Evolutionary conservation across 2,329 filamentous ascomycete genomes (phyloP).

Genomic region (Colletotrichum melonis): DNA sequence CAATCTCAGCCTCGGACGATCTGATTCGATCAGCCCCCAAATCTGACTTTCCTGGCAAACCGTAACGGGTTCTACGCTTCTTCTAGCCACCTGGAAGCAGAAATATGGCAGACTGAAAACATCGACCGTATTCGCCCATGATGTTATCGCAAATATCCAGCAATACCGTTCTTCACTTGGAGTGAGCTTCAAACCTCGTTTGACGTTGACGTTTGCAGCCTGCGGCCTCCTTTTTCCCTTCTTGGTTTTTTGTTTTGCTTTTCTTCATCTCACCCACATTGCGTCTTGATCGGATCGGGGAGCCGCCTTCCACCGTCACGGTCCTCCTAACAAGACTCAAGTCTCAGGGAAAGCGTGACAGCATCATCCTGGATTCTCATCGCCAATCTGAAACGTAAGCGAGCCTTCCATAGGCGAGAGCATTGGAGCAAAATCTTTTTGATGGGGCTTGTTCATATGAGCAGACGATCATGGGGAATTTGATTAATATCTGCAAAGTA

Average conservation of each 20-base stretch:
- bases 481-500: slow-evolving; percentile 28
- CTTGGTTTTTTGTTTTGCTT: background rate
- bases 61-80: background rate
- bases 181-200: slow-evolving; percentile 9
- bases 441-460: slow-evolving; percentile 27
- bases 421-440: slow-evolving; percentile 23
- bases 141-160: background rate
- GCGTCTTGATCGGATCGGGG: slow-evolving; percentile 7
- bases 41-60: slow-evolving; percentile 21
- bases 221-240: background rate
- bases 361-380: slow-evolving; percentile 26
- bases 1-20: slow-evolving; percentile 11
- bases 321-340: background rate
- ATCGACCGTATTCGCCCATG: background rate
- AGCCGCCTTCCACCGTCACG: slow-evolving; percentile 9
- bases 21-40: slow-evolving; percentile 8
- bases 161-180: background rate
- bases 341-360: slow-evolving; percentile 16
- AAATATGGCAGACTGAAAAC: background rate
- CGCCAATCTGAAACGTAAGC: slow-evolving; percentile 32
- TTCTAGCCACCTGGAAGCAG: background rate
- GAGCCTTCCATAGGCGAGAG: slow-evolving; percentile 21
- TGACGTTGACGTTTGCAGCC: background rate
- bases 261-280: slow-evolving; percentile 12
- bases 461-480: slow-evolving; percentile 22